A percentile compares a stretch with the other conserved stretches of the same genome.
phyloP scores from a whole-genome alignment of 176 grass and related monocot genomes.

The Cenchrus purpureus region DNA sequence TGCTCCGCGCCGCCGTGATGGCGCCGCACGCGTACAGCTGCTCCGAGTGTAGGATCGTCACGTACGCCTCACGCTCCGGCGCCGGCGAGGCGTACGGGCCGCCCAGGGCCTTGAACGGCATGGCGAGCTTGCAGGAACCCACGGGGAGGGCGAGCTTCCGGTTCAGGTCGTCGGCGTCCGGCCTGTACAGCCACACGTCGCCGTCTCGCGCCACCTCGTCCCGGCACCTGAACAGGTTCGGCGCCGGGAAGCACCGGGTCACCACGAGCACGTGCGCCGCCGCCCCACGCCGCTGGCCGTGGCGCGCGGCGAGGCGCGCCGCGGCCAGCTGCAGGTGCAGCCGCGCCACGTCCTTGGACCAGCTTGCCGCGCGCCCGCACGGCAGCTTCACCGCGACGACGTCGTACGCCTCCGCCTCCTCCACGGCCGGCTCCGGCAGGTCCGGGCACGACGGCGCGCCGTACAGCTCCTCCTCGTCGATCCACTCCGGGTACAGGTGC shows the following conservation, averaged over 20 bases:
- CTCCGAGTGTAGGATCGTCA: constrained; percentile 61
- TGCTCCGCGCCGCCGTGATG: constrained; percentile 52
- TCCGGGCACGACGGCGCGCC: constrained; percentile 49
- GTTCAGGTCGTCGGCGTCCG: constrained; percentile 41
- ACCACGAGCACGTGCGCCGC: constrained; percentile 67
- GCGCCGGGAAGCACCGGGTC: constrained; percentile 65
- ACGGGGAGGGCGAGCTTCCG: constrained; percentile 64
- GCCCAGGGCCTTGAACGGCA: constrained; percentile 53
- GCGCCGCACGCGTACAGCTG: constrained; percentile 65
- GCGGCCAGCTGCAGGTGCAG: constrained; percentile 75
- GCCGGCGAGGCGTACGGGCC: neutral
- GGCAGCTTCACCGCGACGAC: constrained; percentile 63
- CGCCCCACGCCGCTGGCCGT: neutral
- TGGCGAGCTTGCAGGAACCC: constrained; percentile 68
- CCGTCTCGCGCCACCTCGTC: constrained; percentile 56
- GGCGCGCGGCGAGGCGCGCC: constrained; percentile 46
- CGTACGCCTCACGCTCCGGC: constrained; percentile 49
- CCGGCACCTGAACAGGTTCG: constrained; percentile 66
- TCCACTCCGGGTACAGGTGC: constrained; percentile 68
- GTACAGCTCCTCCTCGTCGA: constrained; percentile 65
- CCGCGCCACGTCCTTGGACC: constrained; percentile 75
- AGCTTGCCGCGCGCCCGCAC: constrained; percentile 39
- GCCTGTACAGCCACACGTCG: constrained; percentile 68
- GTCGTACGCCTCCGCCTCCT: constrained; percentile 29
- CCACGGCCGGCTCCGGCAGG: constrained; percentile 36